Base-by-base conservation (phyloP, 1,139 yeast genomes). In the Candida mesenterica region DNA sequence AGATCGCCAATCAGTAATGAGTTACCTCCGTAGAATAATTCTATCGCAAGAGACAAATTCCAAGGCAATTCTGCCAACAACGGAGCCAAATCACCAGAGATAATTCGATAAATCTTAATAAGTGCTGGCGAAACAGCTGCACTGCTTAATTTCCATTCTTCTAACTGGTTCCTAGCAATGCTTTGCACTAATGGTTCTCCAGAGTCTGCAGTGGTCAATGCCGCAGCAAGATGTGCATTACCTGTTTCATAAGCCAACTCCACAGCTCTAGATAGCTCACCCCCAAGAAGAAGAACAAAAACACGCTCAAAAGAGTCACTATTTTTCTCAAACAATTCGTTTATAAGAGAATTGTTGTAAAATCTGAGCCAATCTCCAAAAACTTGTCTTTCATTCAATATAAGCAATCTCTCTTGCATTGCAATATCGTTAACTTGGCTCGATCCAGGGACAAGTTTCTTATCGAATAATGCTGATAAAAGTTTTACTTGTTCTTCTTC, bases 131-230 rank as follows among this genome's bases (percentile, higher is more conserved):
- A 32, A 32, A 85, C 72, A 7, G 61, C 57, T 5, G 58, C 53
- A 4, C 69, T 58, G n/a, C 61, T 61, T 2, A 59, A 59, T 10
- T 55, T 53, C 97, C 97, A 90, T 33, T 72, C 77, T 3, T 64
- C 61, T 15, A 90, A 58, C 55, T 89, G 96, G 24, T 62, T 59
- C 5, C 53, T 46, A 0, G 96, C 90, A 37, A 77, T 63, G 1
- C 52, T 50, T 38, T 72, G 67, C 1, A 84, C 79, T 1, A 70
- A 65, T 1, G 68, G 68, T 46, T 81, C 85, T 44, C 82, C 80
- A 0, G 92, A 75, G 28, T 86, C 95, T 10, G 84, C 59, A 33
- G 85, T 60, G 0, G 96, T 73, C n/a, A 90, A 59, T 18, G 87
- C 51, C 0, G 77, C 79, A 0, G 95, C 79, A 24, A 90, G 59